Evolutionary conservation across 352 stramenopile genomes (phyloP).

Genomic region (Aphanomyces stellatus): DNA sequence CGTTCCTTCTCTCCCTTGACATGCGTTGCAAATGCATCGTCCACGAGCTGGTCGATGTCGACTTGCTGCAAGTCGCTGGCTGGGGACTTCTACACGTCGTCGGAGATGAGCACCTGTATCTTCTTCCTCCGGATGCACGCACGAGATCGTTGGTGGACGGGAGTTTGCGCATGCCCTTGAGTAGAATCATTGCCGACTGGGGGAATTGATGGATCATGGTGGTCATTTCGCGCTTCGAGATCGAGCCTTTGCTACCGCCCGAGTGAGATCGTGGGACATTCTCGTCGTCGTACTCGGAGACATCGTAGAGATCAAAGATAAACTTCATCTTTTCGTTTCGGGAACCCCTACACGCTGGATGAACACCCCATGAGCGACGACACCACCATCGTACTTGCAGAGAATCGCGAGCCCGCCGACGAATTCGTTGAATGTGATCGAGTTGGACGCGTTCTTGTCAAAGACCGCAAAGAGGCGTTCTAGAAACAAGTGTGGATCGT

Average conservation of each 20-base stretch:
- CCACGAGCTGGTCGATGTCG: conserved; percentile 74
- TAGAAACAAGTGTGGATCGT: no score
- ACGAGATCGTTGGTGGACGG: neutral
- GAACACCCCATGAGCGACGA: neutral
- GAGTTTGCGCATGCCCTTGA: conserved; percentile 26
- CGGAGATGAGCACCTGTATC: no score
- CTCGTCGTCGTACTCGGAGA: conserved; percentile 51
- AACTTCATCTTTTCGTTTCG: conserved; percentile 89
- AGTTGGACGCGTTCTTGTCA: conserved; percentile 82
- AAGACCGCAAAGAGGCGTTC: conserved; percentile 90
- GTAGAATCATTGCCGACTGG: conserved; percentile 50
- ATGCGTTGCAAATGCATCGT: conserved; percentile 51
- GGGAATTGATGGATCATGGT: conserved; percentile 84
- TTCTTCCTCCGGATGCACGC: no score
- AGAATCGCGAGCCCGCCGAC: conserved; percentile 83
- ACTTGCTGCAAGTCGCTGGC: conserved; percentile 25
- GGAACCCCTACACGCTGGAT: conserved; percentile 48
- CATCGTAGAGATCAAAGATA: conserved; percentile 90
- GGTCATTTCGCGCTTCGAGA: conserved; percentile 76
- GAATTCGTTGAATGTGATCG: conserved; percentile 89
- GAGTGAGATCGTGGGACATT: conserved; percentile 25
- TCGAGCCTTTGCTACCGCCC: conserved; percentile 64
- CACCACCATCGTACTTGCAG: conserved; percentile 19
- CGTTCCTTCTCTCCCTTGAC: conserved; percentile 31
- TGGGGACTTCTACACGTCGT: no score